Evolutionary conservation across 495 filamentous ascomycete species (phyloP), one percentile per base, ranked within the genome.

Genomic region (Sordaria brevicollis): DNA sequence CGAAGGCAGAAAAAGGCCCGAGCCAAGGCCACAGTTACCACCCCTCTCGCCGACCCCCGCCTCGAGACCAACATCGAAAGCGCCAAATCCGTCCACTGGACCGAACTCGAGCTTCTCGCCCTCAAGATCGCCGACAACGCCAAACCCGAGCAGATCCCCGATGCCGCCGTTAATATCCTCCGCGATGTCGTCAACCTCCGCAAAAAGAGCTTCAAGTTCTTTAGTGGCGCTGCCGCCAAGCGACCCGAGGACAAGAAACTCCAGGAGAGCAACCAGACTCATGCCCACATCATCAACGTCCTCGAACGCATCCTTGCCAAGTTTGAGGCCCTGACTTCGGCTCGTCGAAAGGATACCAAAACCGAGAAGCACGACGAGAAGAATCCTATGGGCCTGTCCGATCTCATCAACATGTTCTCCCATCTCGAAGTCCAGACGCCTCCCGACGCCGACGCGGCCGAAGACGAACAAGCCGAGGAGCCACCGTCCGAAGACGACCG

Each of bases 391-490:
- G 49, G 49, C 25, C 68, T 72, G 17, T 43, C 66, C 8, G 73
- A 79, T 33, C 67, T 79, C 35, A 75, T 65, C 43, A 79, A 79
- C 69, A 69, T 78, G 69, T 78, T 77, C 38, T 71, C 72, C 31
- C 41, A 72, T 37, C 72, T 79, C 10, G 70, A 74, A n/a, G 69
- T 75, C 31, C 68, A 79, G 29, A 49, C 66, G 10, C 35, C 54
- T 3, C 19, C 39, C 11, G 69, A 67, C 19, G n/a, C 39, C 11
- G 69, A 67, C 49, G 49, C 25, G 33, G 43, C 66, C 2, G 66
- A 13, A 3, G 71, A 73, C 3, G 67, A 68, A 9, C 49, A 65
- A 38, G 41, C 35, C 3, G 69, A 67, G 2, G 70, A 71, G 4
- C 37, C n/a, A 7, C 70, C 72, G 33, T 65, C 67, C 41, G 69